A percentile compares a stretch with the other conserved stretches of the same genome.
Evolutionary conservation across 176 grass and related monocot species (phyloP).

Genomic region (Phoenix roebelenii): DNA sequence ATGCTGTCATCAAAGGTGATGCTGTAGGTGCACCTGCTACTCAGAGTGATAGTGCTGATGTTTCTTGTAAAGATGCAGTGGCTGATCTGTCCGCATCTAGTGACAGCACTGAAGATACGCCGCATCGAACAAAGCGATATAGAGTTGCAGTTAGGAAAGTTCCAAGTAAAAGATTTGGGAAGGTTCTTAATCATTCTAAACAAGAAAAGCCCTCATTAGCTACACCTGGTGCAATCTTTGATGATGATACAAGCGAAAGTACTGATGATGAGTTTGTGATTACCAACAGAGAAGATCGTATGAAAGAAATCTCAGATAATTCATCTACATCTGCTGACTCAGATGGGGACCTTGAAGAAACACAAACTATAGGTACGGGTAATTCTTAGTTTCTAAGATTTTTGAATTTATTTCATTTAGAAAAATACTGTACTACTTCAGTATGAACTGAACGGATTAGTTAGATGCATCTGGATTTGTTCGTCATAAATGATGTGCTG

Average conservation of each 20-base stretch:
- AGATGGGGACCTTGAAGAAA: conserved; percentile 33
- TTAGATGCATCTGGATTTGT: too few species aligned
- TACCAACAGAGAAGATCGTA: conserved; percentile 19
- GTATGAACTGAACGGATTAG: too few species aligned
- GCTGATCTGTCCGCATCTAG: conserved; percentile 20
- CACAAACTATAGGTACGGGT: conserved; percentile 18
- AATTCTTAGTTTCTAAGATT: conserved; percentile 10
- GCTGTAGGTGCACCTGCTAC: conserved; percentile 6
- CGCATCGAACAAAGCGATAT: conserved; percentile 22
- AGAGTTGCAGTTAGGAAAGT: conserved; percentile 58
- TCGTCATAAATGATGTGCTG: too few species aligned
- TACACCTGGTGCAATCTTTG: conserved; percentile 22
- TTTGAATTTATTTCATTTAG: background rate
- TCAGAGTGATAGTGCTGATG: conserved; percentile 5
- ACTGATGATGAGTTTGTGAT: conserved; percentile 38
- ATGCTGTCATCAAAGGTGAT: conserved; percentile 27
- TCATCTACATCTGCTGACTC: conserved; percentile 42
- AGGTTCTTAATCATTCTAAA: conserved; percentile 21
- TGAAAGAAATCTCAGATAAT: conserved; percentile 22
- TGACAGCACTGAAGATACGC: conserved; percentile 47
- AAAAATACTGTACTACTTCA: too few species aligned
- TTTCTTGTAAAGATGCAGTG: background rate
- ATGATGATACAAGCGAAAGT: conserved; percentile 22
- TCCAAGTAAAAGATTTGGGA: conserved; percentile 31
- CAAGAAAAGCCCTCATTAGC: conserved; percentile 14